Evolutionary conservation across 306 rosid genomes (phyloP).

Genomic region (Castanea sativa): DNA sequence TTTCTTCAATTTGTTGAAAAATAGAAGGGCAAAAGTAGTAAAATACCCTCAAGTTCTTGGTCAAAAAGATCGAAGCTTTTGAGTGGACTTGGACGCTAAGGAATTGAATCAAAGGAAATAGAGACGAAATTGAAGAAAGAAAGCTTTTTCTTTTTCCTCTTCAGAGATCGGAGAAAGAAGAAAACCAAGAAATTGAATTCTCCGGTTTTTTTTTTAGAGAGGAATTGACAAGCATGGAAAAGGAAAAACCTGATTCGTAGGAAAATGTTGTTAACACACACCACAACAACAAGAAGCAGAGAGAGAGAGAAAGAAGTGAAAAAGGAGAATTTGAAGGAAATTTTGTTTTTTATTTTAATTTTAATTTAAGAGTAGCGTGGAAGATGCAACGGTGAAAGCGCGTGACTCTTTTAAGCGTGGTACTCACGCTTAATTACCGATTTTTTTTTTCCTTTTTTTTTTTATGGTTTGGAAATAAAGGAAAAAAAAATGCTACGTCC

Average conservation of each 20-base stretch:
- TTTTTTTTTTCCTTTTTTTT: neutral
- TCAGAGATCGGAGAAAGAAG: neutral
- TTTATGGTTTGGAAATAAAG: too few species aligned
- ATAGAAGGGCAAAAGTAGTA: neutral
- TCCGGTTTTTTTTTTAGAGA: neutral
- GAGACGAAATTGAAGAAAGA: neutral
- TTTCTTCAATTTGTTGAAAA: neutral
- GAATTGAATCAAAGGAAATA: neutral
- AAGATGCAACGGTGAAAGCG: slow-evolving; percentile 10
- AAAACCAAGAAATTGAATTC: neutral
- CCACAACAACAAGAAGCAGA: neutral
- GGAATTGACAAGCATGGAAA: neutral
- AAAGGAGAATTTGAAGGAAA: neutral
- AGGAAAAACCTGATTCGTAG: neutral
- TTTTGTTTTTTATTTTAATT: too few species aligned
- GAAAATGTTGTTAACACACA: neutral
- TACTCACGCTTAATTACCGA: neutral
- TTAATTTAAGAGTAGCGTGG: neutral
- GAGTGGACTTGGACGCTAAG: neutral
- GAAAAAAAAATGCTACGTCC: neutral
- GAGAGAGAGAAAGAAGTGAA: neutral
- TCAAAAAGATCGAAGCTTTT: neutral
- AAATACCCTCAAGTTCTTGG: neutral
- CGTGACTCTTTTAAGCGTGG: slow-evolving; percentile 26
- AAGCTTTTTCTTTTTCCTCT: neutral